Evolutionary conservation across 2,329 filamentous ascomycete species (phyloP), one percentile per base, ranked within the genome.

Genomic region (Alternaria sp.): DNA sequence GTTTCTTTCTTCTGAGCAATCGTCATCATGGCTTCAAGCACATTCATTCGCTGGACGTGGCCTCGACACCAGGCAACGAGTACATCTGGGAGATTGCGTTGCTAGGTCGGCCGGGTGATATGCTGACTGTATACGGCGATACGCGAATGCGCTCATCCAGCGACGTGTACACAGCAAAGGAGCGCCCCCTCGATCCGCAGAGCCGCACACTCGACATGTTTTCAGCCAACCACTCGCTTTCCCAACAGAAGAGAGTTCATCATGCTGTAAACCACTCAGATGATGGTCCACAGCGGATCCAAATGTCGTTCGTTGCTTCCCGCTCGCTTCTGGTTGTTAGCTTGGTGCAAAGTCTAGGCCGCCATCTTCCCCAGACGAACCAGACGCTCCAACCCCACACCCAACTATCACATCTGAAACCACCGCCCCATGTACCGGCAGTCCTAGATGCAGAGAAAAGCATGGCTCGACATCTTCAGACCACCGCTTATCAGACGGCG

Each of bases 301-400:
- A 41, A 42, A 42, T 56, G 41, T 52, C 44, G 56, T 62, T 61
- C 59, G 52, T 51, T 37, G 46, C 45, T 53, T 46, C 56, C 56
- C 58, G 60, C 51, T 56, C 52, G 50, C 59, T 59, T 56, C 48
- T 33, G 55, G 41, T 11, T 49, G 39, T 40, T 56, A 51, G 45
- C 46, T 37, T 44, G 36, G 28, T 48, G n/a, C 17, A 33, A 37
- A 54, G 42, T 37, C 53, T 57, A 51, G 51, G 54, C 48, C 51
- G 51, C 46, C 31, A 48, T 64, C 57, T 58, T 54, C 53, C 54
- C 59, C 62, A 49, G 58, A 58, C 63, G 59, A 66, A 62, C 62
- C 54, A 62, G 46, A 51, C 58, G 51, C 56, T 40, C 31, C 48
- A 36, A 52, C 54, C 53, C 57, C 60, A 60, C 62, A 56, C 60